Percentiles rank a stretch among this genome's conserved stretches.
Evolutionary conservation across 768 basidiomycete genomes (phyloP).

Genomic region (Leucosporidium scottii): DNA sequence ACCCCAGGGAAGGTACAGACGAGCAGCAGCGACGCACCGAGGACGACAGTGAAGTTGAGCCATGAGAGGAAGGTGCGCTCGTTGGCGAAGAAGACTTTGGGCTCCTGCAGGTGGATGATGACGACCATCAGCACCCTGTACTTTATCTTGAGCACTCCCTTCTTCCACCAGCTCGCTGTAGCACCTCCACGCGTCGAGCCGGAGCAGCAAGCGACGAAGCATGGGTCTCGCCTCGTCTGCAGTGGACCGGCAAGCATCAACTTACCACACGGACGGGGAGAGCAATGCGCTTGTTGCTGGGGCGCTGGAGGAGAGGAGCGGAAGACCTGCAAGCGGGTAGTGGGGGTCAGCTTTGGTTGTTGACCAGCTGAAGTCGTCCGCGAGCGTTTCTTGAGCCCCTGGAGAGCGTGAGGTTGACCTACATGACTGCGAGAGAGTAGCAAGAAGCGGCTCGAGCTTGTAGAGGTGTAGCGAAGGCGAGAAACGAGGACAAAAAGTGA

Average conservation of each 20-base stretch:
- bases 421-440: too few species aligned
- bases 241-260: neutral
- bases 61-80: slow-evolving; percentile 81
- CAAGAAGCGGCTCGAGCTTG: too few species aligned
- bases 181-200: neutral
- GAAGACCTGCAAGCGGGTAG: slow-evolving; percentile 64
- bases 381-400: too few species aligned
- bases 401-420: too few species aligned
- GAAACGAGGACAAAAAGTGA: too few species aligned
- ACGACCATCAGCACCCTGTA: too few species aligned
- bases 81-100: slow-evolving; percentile 90
- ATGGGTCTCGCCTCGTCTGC: neutral
- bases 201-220: neutral
- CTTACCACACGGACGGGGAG: slow-evolving; percentile 59
- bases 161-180: too few species aligned
- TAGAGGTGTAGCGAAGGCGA: too few species aligned
- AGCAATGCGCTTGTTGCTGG: slow-evolving; percentile 80
- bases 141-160: too few species aligned
- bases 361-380: too few species aligned
- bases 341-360: too few species aligned
- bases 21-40: neutral
- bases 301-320: slow-evolving; percentile 91
- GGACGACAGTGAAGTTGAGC: slow-evolving; percentile 58
- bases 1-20: too few species aligned
- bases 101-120: slow-evolving; percentile 49